These are phyloP conservation scores for Bacterosira constricta DNA, from an alignment of 108 stramenopile species.

Conservation along the genomic window DNA sequence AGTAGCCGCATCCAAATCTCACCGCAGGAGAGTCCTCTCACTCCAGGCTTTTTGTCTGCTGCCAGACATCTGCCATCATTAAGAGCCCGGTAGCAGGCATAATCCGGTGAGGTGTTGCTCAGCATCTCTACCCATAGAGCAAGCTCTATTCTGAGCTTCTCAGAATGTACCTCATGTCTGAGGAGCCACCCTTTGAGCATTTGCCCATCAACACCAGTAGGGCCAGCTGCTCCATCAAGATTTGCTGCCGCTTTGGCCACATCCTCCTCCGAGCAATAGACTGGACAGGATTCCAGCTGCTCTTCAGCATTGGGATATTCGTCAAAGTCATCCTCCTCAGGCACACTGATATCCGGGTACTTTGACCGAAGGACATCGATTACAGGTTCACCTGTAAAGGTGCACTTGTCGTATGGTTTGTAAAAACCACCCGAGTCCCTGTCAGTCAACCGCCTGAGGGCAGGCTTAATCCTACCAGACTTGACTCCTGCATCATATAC, in stretches of 20 bases:
- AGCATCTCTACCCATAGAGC: slow-evolving; percentile 21
- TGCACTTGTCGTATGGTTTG: slow-evolving; percentile 1
- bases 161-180: not conserved
- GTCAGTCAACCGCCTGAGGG: slow-evolving; percentile 19
- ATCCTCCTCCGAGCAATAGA: slow-evolving; percentile 19
- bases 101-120: slow-evolving; percentile 29
- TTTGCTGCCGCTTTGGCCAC: slow-evolving; percentile 22
- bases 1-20: slow-evolving; percentile 29
- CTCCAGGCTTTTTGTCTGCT: slow-evolving; percentile 41
- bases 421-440: slow-evolving; percentile 1
- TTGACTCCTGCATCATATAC: slow-evolving; percentile 4
- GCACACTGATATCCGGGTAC: slow-evolving; percentile 1
- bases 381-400: slow-evolving; percentile 16
- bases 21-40: slow-evolving; percentile 31
- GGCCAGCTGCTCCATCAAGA: slow-evolving; percentile 26
- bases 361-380: slow-evolving; percentile 21
- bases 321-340: not conserved
- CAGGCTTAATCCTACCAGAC: slow-evolving; percentile 10
- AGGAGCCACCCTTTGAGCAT: slow-evolving; percentile 11
- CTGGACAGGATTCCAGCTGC: slow-evolving; percentile 3
- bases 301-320: not conserved
- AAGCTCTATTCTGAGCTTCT: not conserved
- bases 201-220: not conserved
- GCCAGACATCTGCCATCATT: slow-evolving; percentile 20
- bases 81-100: slow-evolving; percentile 35